These are phyloP conservation scores for Cryphonectria radicalis DNA, from an alignment of 2,329 filamentous ascomycete genomes.

Conservation along the genomic window DNA sequence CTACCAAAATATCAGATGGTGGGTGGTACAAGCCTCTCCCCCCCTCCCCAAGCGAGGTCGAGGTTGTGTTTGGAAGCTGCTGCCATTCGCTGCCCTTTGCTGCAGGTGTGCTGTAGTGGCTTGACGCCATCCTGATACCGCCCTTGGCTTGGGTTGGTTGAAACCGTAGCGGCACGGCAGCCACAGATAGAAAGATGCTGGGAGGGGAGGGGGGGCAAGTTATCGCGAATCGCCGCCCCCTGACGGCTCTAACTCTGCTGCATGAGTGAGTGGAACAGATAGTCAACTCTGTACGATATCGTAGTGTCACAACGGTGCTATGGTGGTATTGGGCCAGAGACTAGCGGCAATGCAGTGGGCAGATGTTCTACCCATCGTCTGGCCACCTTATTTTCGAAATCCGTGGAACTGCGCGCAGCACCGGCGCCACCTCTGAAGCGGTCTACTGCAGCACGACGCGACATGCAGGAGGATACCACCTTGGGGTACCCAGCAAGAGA, in stretches of 20 bases:
- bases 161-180: background rate
- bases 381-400: conserved; percentile 3
- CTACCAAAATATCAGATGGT: background rate
- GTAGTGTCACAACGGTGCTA: background rate
- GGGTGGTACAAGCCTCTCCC: background rate
- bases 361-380: conserved; percentile 12
- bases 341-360: conserved; percentile 5
- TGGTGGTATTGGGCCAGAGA: background rate
- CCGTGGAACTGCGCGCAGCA: background rate
- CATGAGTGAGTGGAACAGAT: conserved; percentile 2
- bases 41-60: background rate
- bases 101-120: conserved; percentile 2
- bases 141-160: background rate
- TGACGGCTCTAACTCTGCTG: background rate
- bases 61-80: background rate
- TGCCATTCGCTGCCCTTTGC: background rate
- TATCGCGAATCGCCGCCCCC: background rate
- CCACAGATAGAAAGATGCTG: background rate
- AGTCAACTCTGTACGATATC: background rate
- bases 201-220: background rate
- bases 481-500: background rate
- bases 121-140: background rate
- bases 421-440: conserved; percentile 1
- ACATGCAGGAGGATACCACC: conserved; percentile 8
- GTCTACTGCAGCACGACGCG: conserved; percentile 19